Evolutionary conservation across 139 green algal species (phyloP).

Genomic region (Closterium sp.): DNA sequence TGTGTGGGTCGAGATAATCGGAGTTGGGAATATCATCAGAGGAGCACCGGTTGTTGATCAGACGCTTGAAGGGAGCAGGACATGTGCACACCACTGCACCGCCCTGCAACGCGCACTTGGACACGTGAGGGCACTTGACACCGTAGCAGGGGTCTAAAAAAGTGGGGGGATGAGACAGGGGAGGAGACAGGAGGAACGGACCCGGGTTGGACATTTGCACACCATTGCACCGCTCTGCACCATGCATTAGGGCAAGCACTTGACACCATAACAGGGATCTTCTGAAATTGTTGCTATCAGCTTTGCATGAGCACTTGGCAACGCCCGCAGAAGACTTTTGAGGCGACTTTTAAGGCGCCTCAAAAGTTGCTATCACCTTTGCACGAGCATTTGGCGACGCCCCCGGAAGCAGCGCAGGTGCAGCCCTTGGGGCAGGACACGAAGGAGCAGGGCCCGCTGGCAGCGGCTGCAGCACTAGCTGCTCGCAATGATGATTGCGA

Average conservation of each 20-base stretch:
- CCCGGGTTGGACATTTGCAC: neutral
- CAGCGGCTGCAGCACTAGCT: neutral
- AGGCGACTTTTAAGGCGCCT: too few relatives aligned
- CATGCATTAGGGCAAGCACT: too few relatives aligned
- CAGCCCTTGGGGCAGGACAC: neutral
- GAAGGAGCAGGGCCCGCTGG: neutral
- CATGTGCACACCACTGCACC: conserved; percentile 2
- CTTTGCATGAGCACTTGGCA: too few relatives aligned
- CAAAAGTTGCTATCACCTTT: neutral
- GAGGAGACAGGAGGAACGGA: neutral
- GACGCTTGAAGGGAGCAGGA: neutral
- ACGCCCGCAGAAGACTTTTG: too few relatives aligned
- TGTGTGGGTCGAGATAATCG: conserved; percentile 8
- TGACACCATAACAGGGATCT: too few relatives aligned
- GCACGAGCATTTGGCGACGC: neutral
- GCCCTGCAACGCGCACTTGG: neutral
- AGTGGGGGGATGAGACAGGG: neutral
- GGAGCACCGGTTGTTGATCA: conserved; percentile 1
- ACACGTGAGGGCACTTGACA: neutral
- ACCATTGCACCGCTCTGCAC: neutral
- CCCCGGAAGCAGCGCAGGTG: neutral
- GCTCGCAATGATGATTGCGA: too few relatives aligned
- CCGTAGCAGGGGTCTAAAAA: neutral
- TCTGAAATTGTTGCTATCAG: too few relatives aligned
- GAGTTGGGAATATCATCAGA: neutral